Percentiles rank a stretch among this genome's conserved stretches.
These are phyloP conservation scores for Yarrowia sp. DNA, from an alignment of 805 yeast genomes.

Conservation along the genomic window DNA sequence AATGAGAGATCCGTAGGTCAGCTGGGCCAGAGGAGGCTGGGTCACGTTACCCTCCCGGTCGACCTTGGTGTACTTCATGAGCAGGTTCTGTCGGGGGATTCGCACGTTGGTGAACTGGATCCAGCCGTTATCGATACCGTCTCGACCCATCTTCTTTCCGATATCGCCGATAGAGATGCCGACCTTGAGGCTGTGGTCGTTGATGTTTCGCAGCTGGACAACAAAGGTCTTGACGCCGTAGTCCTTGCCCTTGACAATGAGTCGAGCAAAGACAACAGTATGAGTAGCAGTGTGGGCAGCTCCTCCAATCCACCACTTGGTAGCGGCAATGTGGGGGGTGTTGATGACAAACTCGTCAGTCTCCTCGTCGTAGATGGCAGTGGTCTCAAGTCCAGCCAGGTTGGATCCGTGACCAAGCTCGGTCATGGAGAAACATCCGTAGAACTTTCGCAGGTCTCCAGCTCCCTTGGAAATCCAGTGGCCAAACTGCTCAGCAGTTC, in stretches of 20 bases:
- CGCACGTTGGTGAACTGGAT: conserved; percentile 81
- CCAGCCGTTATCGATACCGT: conserved; percentile 97
- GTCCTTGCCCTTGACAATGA: conserved; percentile 76
- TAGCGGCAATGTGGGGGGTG: conserved; percentile 89
- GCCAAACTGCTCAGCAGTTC: conserved; percentile 75
- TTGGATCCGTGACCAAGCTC: conserved; percentile 92
- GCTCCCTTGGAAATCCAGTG: conserved; percentile 74
- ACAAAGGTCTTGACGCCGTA: conserved; percentile 91
- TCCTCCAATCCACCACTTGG: conserved; percentile 99
- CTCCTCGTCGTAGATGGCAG: conserved; percentile 68
- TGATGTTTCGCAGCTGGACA: conserved; percentile 78
- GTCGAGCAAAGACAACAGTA: conserved; percentile 77
- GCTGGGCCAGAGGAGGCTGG: conserved; percentile 81
- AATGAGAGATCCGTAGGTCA: conserved; percentile 81
- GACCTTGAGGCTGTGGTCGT: conserved; percentile 62
- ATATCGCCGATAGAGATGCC: conserved; percentile 88
- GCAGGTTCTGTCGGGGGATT: conserved; percentile 80
- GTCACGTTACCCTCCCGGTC: conserved; percentile 65
- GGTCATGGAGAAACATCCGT: conserved; percentile 92
- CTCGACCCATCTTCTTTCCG: conserved; percentile 94
- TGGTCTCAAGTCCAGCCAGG: conserved; percentile 91
- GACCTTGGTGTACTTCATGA: conserved; percentile 74
- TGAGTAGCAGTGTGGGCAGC: conserved; percentile 95
- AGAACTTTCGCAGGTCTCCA: conserved; percentile 40
- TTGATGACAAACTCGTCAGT: conserved; percentile 69